phyloP scores from a whole-genome alignment of 352 stramenopile genomes.

The Globisporangium paddicum region DNA sequence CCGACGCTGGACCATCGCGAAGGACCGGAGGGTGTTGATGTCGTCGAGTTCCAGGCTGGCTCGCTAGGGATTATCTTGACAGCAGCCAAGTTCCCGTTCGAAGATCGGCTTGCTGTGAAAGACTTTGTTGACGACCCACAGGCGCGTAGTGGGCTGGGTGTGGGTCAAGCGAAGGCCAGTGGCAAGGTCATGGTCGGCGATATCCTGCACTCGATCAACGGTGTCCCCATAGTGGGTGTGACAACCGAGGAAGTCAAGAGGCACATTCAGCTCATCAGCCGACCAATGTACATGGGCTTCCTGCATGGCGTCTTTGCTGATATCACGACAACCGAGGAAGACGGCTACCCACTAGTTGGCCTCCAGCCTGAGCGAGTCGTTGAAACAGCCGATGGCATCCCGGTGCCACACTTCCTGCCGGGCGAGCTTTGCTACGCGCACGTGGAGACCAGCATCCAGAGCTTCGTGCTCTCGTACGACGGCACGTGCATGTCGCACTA shows the following conservation, averaged over 20 bases:
- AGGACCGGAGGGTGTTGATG: conserved; percentile 29
- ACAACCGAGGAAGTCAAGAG: conserved; percentile 80
- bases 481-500: conserved; percentile 67
- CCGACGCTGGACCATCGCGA: conserved; percentile 38
- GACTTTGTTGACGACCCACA: conserved; percentile 50
- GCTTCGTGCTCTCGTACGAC: conserved; percentile 53
- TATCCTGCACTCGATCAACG: conserved; percentile 79
- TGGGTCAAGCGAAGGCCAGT: conserved; percentile 58
- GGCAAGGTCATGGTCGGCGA: conserved; percentile 59
- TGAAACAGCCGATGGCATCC: background rate
- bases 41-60: conserved; percentile 57
- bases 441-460: conserved; percentile 65
- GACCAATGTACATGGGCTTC: conserved; percentile 73
- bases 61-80: conserved; percentile 73
- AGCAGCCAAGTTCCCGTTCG: conserved; percentile 36
- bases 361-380: background rate
- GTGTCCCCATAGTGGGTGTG: conserved; percentile 56
- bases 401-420: conserved; percentile 41
- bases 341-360: background rate
- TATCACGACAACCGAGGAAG: too few relatives aligned
- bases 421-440: conserved; percentile 80
- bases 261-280: conserved; percentile 61
- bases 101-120: conserved; percentile 64
- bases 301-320: conserved; percentile 24
- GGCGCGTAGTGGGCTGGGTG: conserved; percentile 13